Base-by-base conservation (phyloP, 2,329 filamentous ascomycete genomes). In the Waltergamsia citrina region DNA sequence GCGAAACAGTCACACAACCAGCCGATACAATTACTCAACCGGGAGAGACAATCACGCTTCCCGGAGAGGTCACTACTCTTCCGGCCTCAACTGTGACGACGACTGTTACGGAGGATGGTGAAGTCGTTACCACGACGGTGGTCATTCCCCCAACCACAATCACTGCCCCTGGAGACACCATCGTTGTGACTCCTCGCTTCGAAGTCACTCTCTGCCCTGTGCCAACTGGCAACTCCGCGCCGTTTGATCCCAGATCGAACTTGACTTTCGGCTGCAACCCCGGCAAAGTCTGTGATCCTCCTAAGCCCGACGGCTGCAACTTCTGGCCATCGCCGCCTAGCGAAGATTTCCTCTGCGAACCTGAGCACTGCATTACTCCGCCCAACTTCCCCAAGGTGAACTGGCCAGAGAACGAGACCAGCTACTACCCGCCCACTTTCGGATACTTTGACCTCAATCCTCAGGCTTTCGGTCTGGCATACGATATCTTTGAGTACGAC, bases 401-500 rank as follows among this genome's bases (percentile, higher is more conserved):
- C 1, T 78, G 71, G 73, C 43, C 51, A 0, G 43, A 50, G 2
- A 61, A 64, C 36, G 37, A 59, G 28, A 73, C 68, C 0, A 41
- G 54, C 12, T 75, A 70, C 46, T 78, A 68, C 41, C 67, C 67
- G 3, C 62, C 68, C 2, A 42, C 46, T 4, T 41, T 42, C 10
- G 72, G 67, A 4, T 83, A 81, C 49, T 84, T 77, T 56, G 69
- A 82, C 38, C 62, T 84, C n/a, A 62, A 77, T 36, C 60, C 80
- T 0, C 51, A 60, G 2, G 63, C 63, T 0, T 85, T 84, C 38
- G 78, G 78, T 5, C 57, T 84, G 12, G 69, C 63, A 32, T 78
- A 73, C 38, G 69, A 69, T 27, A 76, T 83, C 14, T 83, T 81
- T 39, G 61, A 64, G 15, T 54, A 63, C 17, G 46, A 67, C 5